Conservation (phyloP, 768 basidiomycete genomes). For the Lactarius sanguifluus region DNA sequence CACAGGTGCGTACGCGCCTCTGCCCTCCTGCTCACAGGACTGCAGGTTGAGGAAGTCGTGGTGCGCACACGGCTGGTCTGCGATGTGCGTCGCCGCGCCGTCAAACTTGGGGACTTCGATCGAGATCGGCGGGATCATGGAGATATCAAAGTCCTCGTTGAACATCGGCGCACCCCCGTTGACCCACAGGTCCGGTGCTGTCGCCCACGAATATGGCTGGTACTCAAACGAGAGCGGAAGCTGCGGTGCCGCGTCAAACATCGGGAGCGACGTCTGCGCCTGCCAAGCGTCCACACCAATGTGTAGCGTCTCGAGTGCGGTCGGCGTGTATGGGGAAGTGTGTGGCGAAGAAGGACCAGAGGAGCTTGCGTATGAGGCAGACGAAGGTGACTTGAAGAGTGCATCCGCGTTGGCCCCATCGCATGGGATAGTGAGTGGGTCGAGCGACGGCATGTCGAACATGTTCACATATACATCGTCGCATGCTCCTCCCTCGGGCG, state of each 20-base stretch:
- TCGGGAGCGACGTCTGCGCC: slow-evolving; percentile 24
- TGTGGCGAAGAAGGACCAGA: slow-evolving; percentile 28
- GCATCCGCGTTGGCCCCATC: neutral
- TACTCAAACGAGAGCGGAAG: slow-evolving; percentile 32
- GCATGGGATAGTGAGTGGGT: slow-evolving; percentile 19
- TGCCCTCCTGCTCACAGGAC: slow-evolving; percentile 14
- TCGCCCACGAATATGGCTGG: slow-evolving; percentile 36
- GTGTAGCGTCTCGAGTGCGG: slow-evolving; percentile 27
- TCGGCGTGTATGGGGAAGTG: slow-evolving; percentile 24
- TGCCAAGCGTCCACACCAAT: slow-evolving; percentile 28
- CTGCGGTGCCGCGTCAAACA: slow-evolving; percentile 33
- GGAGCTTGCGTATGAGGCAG: slow-evolving; percentile 21
- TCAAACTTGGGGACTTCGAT: slow-evolving; percentile 53
- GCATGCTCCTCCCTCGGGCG: slow-evolving; percentile 14
- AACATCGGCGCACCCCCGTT: slow-evolving; percentile 42
- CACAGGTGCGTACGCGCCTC: slow-evolving; percentile 22
- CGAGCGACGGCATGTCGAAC: slow-evolving; percentile 19
- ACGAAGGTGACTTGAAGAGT: slow-evolving; percentile 23
- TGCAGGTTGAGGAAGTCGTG: slow-evolving; percentile 16
- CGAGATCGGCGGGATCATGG: slow-evolving; percentile 63
- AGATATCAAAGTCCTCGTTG: slow-evolving; percentile 67
- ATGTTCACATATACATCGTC: slow-evolving; percentile 16
- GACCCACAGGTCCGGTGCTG: slow-evolving; percentile 37
- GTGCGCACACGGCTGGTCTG: slow-evolving; percentile 16
- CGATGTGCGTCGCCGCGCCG: slow-evolving; percentile 8